These are phyloP conservation scores for Collybiopsis confluens DNA, from an alignment of 768 basidiomycete genomes.

Conservation along the genomic window DNA sequence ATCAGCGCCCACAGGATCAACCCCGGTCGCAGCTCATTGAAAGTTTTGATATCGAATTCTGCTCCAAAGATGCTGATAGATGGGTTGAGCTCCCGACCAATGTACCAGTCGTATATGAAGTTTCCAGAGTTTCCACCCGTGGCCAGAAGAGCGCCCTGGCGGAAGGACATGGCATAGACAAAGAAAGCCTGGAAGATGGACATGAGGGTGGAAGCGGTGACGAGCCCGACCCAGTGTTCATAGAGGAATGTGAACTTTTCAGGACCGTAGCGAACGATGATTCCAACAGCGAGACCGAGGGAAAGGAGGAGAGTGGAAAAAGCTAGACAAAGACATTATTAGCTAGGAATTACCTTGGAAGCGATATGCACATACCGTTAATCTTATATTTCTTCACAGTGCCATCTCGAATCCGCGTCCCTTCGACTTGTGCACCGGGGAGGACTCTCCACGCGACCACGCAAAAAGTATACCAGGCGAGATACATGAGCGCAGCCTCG, in stretches of 20 bases:
- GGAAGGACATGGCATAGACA: conserved; percentile 72
- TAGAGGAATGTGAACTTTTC: conserved; percentile 85
- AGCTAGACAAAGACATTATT: conserved; percentile 38
- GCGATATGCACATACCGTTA: conserved; percentile 60
- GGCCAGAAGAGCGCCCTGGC: conserved; percentile 68
- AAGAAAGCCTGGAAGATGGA: conserved; percentile 67
- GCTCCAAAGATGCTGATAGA: conserved; percentile 45
- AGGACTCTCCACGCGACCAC: conserved; percentile 77
- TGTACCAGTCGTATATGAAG: conserved; percentile 89
- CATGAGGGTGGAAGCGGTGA: conserved; percentile 80
- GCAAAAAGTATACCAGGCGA: conserved; percentile 89
- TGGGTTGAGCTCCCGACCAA: conserved; percentile 94
- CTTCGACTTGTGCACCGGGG: conserved; percentile 70
- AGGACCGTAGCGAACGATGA: conserved; percentile 71
- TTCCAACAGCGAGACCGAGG: conserved; percentile 65
- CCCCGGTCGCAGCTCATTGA: conserved; percentile 85
- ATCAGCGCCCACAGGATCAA: conserved; percentile 90
- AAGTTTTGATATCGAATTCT: conserved; percentile 61
- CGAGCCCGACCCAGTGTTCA: conserved; percentile 86
- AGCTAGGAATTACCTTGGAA: not conserved
- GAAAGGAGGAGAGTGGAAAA: conserved; percentile 84
- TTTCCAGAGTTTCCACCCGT: conserved; percentile 91
- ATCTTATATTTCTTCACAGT: conserved; percentile 84
- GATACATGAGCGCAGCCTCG: conserved; percentile 69
- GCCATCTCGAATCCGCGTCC: conserved; percentile 70